Conservation (phyloP, 2,329 filamentous ascomycete species). For the Bipolaris cookei region DNA sequence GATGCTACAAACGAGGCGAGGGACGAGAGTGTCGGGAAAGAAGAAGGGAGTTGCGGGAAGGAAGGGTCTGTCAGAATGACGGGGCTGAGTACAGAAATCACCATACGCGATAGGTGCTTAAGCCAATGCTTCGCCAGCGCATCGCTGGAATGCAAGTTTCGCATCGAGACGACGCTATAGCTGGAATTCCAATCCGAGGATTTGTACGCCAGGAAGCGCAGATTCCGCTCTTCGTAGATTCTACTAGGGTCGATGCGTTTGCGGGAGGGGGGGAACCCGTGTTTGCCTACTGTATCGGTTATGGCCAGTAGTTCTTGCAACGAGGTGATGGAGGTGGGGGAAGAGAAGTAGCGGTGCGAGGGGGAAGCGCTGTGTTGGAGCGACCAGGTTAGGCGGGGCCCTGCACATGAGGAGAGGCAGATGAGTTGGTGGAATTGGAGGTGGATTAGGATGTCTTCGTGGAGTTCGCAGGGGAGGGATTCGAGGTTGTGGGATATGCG, state of each 20-base stretch:
- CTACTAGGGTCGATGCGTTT: too few relatives aligned
- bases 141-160: neutral
- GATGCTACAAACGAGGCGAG: slow-evolving; percentile 4
- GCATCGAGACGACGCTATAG: neutral
- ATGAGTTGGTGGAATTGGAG: slow-evolving; percentile 18
- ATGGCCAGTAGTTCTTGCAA: slow-evolving; percentile 1
- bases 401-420: slow-evolving; percentile 10
- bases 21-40: too few relatives aligned
- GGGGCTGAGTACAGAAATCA: too few relatives aligned
- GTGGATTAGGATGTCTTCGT: slow-evolving; percentile 4
- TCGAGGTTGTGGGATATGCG: slow-evolving; percentile 16
- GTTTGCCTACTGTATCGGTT: neutral
- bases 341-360: slow-evolving; percentile 5
- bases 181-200: neutral
- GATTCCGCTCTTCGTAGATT: neutral
- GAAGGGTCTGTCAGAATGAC: too few relatives aligned
- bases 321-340: neutral
- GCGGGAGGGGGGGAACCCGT: too few relatives aligned
- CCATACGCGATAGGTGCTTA: neutral
- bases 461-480: slow-evolving; percentile 16
- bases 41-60: too few relatives aligned
- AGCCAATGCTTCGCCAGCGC: neutral
- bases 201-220: neutral
- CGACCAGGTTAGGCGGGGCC: slow-evolving; percentile 14
- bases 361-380: slow-evolving; percentile 10